phyloP scores from a whole-genome alignment of 768 basidiomycete species.

The Gloeostereum incarnatum region DNA sequence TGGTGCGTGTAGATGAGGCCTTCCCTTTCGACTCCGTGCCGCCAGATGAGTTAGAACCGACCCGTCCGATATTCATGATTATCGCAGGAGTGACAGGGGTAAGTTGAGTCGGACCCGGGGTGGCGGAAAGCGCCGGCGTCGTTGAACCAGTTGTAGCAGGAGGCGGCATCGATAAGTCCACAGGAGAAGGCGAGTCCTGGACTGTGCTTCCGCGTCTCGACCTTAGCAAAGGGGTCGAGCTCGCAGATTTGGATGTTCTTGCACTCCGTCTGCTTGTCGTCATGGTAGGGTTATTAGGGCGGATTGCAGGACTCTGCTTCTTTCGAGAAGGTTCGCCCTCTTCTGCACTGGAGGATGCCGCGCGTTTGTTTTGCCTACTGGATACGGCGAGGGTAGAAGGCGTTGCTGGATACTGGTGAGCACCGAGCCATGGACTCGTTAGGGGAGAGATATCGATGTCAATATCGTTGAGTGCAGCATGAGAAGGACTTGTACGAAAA shows the following conservation, averaged over 20 bases:
- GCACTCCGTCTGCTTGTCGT: constrained; percentile 9
- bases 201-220: constrained; percentile 15
- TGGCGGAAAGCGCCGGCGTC: constrained; percentile 7
- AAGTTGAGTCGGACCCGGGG: constrained; percentile 22
- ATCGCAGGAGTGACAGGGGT: constrained; percentile 86
- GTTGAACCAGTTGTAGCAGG: constrained; percentile 42
- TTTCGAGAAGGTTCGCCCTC: constrained; percentile 43
- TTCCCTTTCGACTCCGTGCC: constrained; percentile 16
- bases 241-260: constrained; percentile 40
- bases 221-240: constrained; percentile 48
- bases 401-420: constrained; percentile 20
- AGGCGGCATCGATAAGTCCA: constrained; percentile 85
- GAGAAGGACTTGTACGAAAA: constrained; percentile 39
- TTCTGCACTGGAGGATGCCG: constrained; percentile 47
- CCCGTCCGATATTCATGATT: constrained; percentile 80
- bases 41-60: constrained; percentile 35
- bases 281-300: constrained; percentile 14
- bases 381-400: constrained; percentile 16
- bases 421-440: constrained; percentile 74
- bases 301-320: constrained; percentile 44
- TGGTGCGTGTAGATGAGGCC: constrained; percentile 15
- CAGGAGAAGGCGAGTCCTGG: constrained; percentile 72
- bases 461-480: constrained; percentile 40
- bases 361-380: constrained; percentile 31
- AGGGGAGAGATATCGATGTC: constrained; percentile 73